Percentiles rank a stretch among this genome's conserved stretches.
These are phyloP conservation scores for Moniliophthora roreri DNA, from an alignment of 1,284 basidiomycete species.

Conservation along the genomic window DNA sequence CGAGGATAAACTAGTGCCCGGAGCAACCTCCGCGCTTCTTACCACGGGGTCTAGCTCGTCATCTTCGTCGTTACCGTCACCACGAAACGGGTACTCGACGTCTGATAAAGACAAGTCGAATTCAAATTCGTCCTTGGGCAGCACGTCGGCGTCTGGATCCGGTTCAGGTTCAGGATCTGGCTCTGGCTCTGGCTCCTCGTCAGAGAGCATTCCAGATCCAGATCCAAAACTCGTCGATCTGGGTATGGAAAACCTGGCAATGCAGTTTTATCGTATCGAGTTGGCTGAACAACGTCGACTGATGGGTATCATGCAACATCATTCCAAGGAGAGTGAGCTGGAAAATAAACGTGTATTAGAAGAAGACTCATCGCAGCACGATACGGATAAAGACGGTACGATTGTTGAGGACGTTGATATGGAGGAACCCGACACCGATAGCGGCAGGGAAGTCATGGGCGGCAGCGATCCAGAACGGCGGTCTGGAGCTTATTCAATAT, in stretches of 20 bases:
- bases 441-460: neutral
- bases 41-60: no score
- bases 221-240: conserved; percentile 45
- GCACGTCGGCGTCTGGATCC: neutral
- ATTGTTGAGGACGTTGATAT: neutral
- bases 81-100: no score
- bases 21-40: no score
- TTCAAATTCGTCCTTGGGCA: no score
- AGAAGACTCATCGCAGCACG: no score
- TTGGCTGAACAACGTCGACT: conserved; percentile 87
- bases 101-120: no score
- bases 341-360: neutral
- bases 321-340: conserved; percentile 56
- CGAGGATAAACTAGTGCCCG: no score
- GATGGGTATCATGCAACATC: conserved; percentile 91
- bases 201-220: neutral
- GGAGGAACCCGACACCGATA: neutral
- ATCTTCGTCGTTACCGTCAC: no score
- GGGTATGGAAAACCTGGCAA: conserved; percentile 80
- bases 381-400: neutral
- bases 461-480: no score
- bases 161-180: conserved; percentile 4
- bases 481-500: no score
- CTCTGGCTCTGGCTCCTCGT: neutral
- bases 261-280: conserved; percentile 91